Conservation (phyloP, 1,284 basidiomycete species). For the Pseudozyma pruni region DNA sequence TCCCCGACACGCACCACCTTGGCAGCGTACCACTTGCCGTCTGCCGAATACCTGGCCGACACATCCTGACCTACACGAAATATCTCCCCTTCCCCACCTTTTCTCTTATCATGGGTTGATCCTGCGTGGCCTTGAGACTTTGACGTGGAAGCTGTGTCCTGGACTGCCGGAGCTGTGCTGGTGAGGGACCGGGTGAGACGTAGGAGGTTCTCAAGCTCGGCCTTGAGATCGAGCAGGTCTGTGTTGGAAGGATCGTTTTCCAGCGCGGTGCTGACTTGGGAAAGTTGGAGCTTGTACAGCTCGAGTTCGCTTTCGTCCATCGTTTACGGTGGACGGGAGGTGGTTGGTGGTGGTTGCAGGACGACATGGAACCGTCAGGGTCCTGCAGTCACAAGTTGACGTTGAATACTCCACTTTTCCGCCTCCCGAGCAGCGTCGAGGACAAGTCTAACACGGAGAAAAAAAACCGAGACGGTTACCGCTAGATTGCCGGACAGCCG, state of each 20-base stretch:
- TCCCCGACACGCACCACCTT: slow-evolving; percentile 77
- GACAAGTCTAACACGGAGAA: neutral
- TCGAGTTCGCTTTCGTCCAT: slow-evolving; percentile 29
- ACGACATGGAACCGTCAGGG: neutral
- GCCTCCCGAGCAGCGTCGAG: too few species aligned
- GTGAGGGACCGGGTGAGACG: slow-evolving; percentile 74
- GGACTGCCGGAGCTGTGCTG: neutral
- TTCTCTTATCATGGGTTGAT: slow-evolving; percentile 1
- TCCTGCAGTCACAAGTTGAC: too few species aligned
- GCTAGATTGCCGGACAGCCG: neutral
- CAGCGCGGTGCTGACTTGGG: slow-evolving; percentile 88
- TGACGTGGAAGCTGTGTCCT: neutral
- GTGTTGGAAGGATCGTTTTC: slow-evolving; percentile 82
- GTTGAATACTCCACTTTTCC: slow-evolving; percentile 1
- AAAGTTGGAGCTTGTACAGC: slow-evolving; percentile 70
- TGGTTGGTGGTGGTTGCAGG: neutral
- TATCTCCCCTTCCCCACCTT: neutral
- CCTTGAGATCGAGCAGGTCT: slow-evolving; percentile 77
- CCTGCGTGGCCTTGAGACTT: too few species aligned
- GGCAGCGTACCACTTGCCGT: slow-evolving; percentile 58
- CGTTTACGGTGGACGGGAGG: neutral
- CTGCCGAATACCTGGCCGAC: slow-evolving; percentile 79
- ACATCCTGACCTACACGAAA: slow-evolving; percentile 85
- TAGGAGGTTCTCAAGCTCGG: slow-evolving; percentile 89
- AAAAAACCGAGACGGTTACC: slow-evolving; percentile 2